A percentile compares a stretch with the other conserved stretches of the same genome.
Evolutionary conservation across 2,329 filamentous ascomycete genomes (phyloP).

Genomic region (Cadophora malorum): DNA sequence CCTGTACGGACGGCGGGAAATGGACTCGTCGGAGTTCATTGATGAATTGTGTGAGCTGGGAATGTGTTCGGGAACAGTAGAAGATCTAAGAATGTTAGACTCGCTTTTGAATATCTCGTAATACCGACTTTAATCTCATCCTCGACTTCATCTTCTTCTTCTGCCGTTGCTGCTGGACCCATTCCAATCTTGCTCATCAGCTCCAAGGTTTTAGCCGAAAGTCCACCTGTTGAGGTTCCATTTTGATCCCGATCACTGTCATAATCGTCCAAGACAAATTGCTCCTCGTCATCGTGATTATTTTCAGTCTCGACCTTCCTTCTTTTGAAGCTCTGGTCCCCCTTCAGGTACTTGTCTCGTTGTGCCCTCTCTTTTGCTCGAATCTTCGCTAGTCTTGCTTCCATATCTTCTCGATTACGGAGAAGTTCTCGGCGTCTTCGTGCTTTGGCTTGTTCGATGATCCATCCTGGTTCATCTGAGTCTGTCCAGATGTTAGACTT

Average conservation of each 20-base stretch:
- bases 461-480: constrained; percentile 72
- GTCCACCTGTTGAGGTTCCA: constrained; percentile 48
- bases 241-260: constrained; percentile 63
- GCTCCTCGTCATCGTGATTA: constrained; percentile 54
- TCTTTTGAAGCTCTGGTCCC: constrained; percentile 55
- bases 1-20: constrained; percentile 63
- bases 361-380: constrained; percentile 62
- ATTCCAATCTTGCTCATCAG: constrained; percentile 63
- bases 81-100: constrained; percentile 56
- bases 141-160: constrained; percentile 56
- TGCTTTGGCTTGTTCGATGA: constrained; percentile 65
- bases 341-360: constrained; percentile 53
- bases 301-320: constrained; percentile 45
- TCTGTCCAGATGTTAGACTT: constrained; percentile 42
- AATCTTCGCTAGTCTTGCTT: constrained; percentile 62
- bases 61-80: constrained; percentile 77
- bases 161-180: constrained; percentile 42
- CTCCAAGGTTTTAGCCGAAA: constrained; percentile 67
- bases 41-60: constrained; percentile 74
- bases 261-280: constrained; percentile 72
- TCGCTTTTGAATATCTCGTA: not conserved
- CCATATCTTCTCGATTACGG: constrained; percentile 63
- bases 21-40: constrained; percentile 68
- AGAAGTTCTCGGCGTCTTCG: constrained; percentile 61
- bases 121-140: constrained; percentile 60